Conservation (phyloP, 73 alveolate genomes). For the Tetrahymena borealis region DNA sequence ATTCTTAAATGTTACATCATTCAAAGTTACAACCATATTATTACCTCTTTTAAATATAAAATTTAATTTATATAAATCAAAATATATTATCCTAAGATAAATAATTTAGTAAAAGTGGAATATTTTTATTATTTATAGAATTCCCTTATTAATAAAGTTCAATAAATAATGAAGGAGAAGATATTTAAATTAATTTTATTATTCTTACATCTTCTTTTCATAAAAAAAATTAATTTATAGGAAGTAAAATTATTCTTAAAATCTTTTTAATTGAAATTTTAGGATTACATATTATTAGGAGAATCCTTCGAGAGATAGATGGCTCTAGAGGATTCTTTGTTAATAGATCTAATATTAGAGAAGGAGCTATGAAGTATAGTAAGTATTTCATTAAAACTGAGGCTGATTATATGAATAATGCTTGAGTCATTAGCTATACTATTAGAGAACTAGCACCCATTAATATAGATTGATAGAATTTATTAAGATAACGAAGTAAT, state of each 20-base stretch:
- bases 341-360: neutral
- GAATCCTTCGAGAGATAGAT: neutral
- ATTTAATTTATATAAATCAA: no score
- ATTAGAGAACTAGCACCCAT: neutral
- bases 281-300: neutral
- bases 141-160: no score
- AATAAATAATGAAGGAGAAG: no score
- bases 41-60: neutral
- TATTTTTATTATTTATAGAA: no score
- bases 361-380: neutral
- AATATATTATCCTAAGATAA: no score
- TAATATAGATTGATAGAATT: neutral
- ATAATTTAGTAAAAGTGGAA: no score
- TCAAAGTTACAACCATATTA: neutral
- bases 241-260: no score
- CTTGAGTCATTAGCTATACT: neutral
- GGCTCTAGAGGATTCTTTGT: neutral
- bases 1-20: neutral
- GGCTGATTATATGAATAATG: neutral
- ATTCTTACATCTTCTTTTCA: no score
- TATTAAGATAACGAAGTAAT: neutral
- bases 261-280: no score
- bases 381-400: neutral
- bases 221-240: no score
- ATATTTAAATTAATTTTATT: no score